phyloP scores from a whole-genome alignment of 1,284 basidiomycete species.

The Sporisorium scitamineum region DNA sequence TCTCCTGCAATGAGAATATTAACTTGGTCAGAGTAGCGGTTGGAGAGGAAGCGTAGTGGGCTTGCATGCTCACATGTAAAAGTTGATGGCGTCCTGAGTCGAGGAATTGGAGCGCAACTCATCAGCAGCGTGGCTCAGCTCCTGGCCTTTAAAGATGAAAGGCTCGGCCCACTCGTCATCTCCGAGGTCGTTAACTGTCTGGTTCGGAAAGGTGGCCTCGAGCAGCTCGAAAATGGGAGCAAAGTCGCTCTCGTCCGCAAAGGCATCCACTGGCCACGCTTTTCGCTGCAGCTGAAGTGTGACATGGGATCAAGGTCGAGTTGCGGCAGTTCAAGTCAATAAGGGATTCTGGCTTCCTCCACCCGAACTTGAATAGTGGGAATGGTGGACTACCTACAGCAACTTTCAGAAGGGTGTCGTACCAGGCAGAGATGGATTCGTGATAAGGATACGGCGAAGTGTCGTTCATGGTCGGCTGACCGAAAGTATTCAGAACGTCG shows the following conservation, averaged over 20 bases:
- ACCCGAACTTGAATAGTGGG: neutral
- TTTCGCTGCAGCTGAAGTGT: conserved; percentile 18
- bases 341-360: neutral
- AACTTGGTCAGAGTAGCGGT: neutral
- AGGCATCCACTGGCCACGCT: conserved; percentile 39
- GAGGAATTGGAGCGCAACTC: neutral
- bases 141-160: conserved; percentile 26
- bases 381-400: neutral
- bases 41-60: neutral
- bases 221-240: conserved; percentile 28
- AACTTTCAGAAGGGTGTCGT: conserved; percentile 32
- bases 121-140: conserved; percentile 19
- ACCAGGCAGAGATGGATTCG: conserved; percentile 36
- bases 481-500: conserved; percentile 31
- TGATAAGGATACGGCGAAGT: conserved; percentile 33
- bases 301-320: neutral
- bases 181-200: conserved; percentile 17
- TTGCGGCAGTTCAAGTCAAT: neutral
- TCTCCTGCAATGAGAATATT: conserved; percentile 10
- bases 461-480: conserved; percentile 25
- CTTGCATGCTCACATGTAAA: conserved; percentile 30
- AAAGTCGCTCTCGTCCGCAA: conserved; percentile 34
- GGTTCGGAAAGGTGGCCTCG: conserved; percentile 14
- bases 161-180: conserved; percentile 45
- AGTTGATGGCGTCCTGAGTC: conserved; percentile 14